phyloP scores from a whole-genome alignment of 2,329 filamentous ascomycete genomes.

The Sporothrix globosa region DNA sequence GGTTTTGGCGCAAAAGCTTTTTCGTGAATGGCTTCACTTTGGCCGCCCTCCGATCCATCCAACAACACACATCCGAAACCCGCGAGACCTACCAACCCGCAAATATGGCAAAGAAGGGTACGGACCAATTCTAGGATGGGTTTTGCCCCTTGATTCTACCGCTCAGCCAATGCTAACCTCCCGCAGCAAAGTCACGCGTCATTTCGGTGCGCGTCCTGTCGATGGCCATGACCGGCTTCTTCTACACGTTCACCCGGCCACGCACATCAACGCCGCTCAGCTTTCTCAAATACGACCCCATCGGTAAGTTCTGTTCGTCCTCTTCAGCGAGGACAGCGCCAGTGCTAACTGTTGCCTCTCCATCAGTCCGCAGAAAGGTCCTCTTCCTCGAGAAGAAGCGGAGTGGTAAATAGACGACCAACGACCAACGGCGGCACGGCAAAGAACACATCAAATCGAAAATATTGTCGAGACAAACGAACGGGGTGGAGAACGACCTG shows the following conservation, averaged over 20 bases:
- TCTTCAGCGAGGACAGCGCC: not conserved
- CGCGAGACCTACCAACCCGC: conserved; percentile 19
- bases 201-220: conserved; percentile 92
- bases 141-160: not conserved
- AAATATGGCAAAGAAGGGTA: conserved; percentile 48
- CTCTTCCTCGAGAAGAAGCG: conserved; percentile 94
- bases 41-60: not conserved
- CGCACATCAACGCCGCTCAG: conserved; percentile 81
- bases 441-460: not conserved
- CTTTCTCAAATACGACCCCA: conserved; percentile 98
- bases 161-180: conserved; percentile 4
- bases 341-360: not conserved
- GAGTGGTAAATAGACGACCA: conserved; percentile 44
- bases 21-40: conserved; percentile 33
- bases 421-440: not conserved
- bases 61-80: conserved; percentile 7
- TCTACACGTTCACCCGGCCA: conserved; percentile 85
- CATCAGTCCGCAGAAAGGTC: conserved; percentile 88
- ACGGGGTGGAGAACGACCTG: not conserved
- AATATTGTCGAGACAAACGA: not conserved
- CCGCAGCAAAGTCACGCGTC: conserved; percentile 81
- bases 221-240: conserved; percentile 99
- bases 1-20: conserved; percentile 28
- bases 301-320: conserved; percentile 61
- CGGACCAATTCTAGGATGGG: too few species aligned